A percentile compares a stretch with the other conserved stretches of the same genome.
Evolutionary conservation across 106 monocot species (phyloP).

Genomic region (Dioscorea dumetorum): DNA sequence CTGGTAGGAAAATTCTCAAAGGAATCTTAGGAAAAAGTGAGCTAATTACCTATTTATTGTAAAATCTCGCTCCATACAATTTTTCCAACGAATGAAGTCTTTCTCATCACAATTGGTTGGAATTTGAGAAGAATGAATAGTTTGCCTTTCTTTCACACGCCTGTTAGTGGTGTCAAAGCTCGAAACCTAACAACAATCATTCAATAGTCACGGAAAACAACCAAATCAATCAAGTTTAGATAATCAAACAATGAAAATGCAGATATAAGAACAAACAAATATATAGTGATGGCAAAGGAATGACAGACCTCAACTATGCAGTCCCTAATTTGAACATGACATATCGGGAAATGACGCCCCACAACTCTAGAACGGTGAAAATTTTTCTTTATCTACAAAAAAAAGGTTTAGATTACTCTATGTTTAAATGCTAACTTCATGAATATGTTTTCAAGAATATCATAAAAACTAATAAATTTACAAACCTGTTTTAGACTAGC

Average conservation of each 20-base stretch:
- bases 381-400: constrained; percentile 49
- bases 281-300: background rate
- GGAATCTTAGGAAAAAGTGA: no score
- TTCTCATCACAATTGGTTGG: constrained; percentile 19
- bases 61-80: constrained; percentile 74
- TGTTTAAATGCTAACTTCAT: background rate
- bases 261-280: background rate
- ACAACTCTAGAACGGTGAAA: constrained; percentile 46
- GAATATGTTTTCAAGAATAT: no score
- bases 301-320: constrained; percentile 60
- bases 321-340: constrained; percentile 40
- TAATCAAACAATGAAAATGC: background rate
- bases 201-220: background rate
- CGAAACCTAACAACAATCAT: constrained; percentile 49
- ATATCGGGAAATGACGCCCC: constrained; percentile 75
- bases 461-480: no score
- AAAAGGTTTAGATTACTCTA: constrained; percentile 3
- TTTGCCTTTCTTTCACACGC: constrained; percentile 15
- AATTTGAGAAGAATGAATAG: constrained; percentile 16
- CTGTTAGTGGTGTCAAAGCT: constrained; percentile 55
- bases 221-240: background rate
- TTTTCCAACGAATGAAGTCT: constrained; percentile 56
- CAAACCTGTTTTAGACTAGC: constrained; percentile 75
- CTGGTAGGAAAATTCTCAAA: no score
- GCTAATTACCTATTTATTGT: constrained; percentile 74